A percentile compares a stretch with the other conserved stretches of the same genome.
phyloP scores from a whole-genome alignment of 345 rosid genomes.

The Stellera chamaejasme region DNA sequence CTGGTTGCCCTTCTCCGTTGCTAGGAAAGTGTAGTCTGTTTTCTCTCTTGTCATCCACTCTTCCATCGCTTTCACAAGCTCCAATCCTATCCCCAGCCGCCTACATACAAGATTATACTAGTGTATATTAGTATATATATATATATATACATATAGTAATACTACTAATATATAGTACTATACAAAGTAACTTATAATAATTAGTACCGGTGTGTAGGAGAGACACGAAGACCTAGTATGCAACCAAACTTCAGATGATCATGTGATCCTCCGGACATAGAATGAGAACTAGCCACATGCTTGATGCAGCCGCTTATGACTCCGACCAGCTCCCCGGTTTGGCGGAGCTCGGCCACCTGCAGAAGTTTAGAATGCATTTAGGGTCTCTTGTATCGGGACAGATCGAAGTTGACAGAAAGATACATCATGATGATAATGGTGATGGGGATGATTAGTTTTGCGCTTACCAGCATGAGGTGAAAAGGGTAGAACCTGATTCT shows the following conservation, averaged over 20 bases:
- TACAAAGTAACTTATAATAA: no score
- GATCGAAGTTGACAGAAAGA: background rate
- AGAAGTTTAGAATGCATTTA: background rate
- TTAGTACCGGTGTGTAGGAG: constrained; percentile 41
- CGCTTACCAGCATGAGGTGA: constrained; percentile 53
- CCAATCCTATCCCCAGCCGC: constrained; percentile 49
- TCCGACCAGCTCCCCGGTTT: constrained; percentile 50
- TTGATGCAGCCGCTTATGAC: constrained; percentile 58
- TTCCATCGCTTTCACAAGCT: constrained; percentile 41
- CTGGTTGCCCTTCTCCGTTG: constrained; percentile 36
- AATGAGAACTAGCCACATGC: constrained; percentile 35
- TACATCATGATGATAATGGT: background rate
- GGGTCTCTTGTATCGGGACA: background rate
- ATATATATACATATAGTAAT: no score
- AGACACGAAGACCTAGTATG: constrained; percentile 55
- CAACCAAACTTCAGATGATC: constrained; percentile 35
- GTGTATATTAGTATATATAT: background rate
- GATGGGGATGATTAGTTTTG: background rate
- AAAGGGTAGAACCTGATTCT: constrained; percentile 43
- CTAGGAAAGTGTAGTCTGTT: constrained; percentile 35
- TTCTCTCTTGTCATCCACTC: constrained; percentile 42
- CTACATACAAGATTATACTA: constrained; percentile 14
- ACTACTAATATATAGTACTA: no score
- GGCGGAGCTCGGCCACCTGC: constrained; percentile 52
- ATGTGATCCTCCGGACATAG: constrained; percentile 20